Evolutionary conservation across 345 rosid genomes (phyloP), one percentile per base, ranked within the genome.

Genomic region (Pugionium dolabratum): DNA sequence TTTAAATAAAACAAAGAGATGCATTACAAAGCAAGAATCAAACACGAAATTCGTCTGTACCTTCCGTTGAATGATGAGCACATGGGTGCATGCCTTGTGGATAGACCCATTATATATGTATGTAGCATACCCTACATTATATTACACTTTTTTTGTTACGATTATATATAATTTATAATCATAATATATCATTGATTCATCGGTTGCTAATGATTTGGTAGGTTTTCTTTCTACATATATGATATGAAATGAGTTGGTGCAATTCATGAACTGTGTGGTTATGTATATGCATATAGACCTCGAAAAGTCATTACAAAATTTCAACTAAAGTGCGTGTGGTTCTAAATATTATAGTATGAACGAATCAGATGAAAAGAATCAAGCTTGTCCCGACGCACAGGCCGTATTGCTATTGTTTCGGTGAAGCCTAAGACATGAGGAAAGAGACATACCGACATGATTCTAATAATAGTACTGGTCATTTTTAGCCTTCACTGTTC

Each of bases 241-340:
- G 69, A 71, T 71, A 29, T 63, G 37, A 30, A 47, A 46, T 31
- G 70, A 55, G 32, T 26, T 63, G 64, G 5, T 32, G 6, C 11
- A 69, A 55, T 63, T 47, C 64, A 55, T 47, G 64, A 71, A 63
- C 64, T 44, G 64, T 31, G 62, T 70, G 55, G 68, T 70, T 61
- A 59, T 53, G 50, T 69, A n/a, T 39, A 41, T 7, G 26, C 30
- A 6, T 41, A 42, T 41, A 42, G 52, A 61, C 47, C 6, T 53
- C 7, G 34, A 65, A 46, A 18, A 53, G 52, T 42, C 41, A 6
- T 32, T 42, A 41, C 51, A 41, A 18, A 37, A 2, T 51, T 39
- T 50, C 45, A 27, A 35, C 4, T n/a, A 28, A 41, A 57, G 4
- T 59, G 9, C 36, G 6, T 58, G 4, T 57, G 34, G 32, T 9